Evolutionary conservation across 2,329 filamentous ascomycete genomes (phyloP).

Genomic region (Xylariales sp.): DNA sequence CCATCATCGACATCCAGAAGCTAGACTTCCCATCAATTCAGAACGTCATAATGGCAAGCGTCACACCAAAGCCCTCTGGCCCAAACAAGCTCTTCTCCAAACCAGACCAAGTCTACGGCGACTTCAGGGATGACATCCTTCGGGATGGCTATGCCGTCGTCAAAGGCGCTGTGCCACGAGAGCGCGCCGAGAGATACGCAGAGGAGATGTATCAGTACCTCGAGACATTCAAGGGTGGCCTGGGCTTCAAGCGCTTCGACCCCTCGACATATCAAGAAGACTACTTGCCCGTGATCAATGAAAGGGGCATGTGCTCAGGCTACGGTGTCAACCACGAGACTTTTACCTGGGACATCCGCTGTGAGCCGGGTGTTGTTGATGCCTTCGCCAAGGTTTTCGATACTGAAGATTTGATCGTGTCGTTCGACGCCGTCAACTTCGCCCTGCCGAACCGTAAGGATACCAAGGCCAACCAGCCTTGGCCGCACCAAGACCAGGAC

Average conservation of each 20-base stretch:
- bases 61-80: conserved; percentile 4
- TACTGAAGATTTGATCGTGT: conserved; percentile 42
- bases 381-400: conserved; percentile 42
- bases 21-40: too few species aligned
- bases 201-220: conserved; percentile 13
- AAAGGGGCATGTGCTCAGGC: conserved; percentile 43
- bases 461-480: conserved; percentile 33
- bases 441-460: conserved; percentile 32
- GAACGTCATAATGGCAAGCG: conserved; percentile 2
- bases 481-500: conserved; percentile 43
- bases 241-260: conserved; percentile 27
- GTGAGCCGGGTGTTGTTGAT: conserved; percentile 39
- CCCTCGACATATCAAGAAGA: conserved; percentile 31
- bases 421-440: conserved; percentile 43
- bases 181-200: conserved; percentile 15
- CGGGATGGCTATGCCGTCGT: conserved; percentile 23
- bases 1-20: too few species aligned
- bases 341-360: conserved; percentile 44
- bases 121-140: conserved; percentile 21
- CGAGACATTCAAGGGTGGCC: conserved; percentile 10
- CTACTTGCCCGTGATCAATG: conserved; percentile 33
- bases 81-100: conserved; percentile 6
- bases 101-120: conserved; percentile 2
- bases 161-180: conserved; percentile 18
- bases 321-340: conserved; percentile 44